phyloP scores from a whole-genome alignment of 2,329 filamentous ascomycete genomes.

The Laburnicola sp. region DNA sequence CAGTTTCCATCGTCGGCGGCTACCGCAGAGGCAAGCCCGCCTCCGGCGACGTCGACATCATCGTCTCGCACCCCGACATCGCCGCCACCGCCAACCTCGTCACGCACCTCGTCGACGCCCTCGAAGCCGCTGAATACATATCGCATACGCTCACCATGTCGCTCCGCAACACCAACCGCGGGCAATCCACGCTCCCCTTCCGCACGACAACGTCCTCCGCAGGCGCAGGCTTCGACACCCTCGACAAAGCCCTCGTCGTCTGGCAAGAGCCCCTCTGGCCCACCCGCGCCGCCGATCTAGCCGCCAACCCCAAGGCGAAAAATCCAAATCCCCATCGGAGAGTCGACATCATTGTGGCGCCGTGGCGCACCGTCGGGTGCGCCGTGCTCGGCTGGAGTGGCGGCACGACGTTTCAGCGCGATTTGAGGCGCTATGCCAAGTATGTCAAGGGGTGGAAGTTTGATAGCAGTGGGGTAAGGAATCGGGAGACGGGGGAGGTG shows the following conservation, averaged over 20 bases:
- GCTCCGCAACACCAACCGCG: constrained; percentile 70
- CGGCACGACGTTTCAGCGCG: constrained; percentile 86
- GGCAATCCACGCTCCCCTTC: constrained; percentile 66
- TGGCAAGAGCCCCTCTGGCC: constrained; percentile 72
- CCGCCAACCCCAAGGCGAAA: constrained; percentile 47
- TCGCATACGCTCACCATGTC: constrained; percentile 79
- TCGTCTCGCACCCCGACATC: constrained; percentile 78
- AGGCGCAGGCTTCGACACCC: constrained; percentile 73
- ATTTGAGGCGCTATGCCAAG: constrained; percentile 79
- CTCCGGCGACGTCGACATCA: constrained; percentile 81
- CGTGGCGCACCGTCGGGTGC: constrained; percentile 87
- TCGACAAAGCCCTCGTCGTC: constrained; percentile 90
- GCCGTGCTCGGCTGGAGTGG: constrained; percentile 87
- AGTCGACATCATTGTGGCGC: constrained; percentile 88
- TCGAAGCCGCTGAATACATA: constrained; percentile 72
- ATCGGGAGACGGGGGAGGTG: constrained; percentile 68
- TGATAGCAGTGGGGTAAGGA: constrained; percentile 83
- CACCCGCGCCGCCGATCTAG: constrained; percentile 42
- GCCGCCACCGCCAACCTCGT: constrained; percentile 70
- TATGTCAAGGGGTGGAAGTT: constrained; percentile 76
- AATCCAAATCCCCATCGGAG: constrained; percentile 78
- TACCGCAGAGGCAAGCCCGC: constrained; percentile 76
- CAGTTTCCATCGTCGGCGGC: constrained; percentile 72
- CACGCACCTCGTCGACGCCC: constrained; percentile 66
- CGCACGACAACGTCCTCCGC: constrained; percentile 46